Conservation (phyloP, 2,329 filamentous ascomycete genomes). For the Ophiostoma piceae region DNA sequence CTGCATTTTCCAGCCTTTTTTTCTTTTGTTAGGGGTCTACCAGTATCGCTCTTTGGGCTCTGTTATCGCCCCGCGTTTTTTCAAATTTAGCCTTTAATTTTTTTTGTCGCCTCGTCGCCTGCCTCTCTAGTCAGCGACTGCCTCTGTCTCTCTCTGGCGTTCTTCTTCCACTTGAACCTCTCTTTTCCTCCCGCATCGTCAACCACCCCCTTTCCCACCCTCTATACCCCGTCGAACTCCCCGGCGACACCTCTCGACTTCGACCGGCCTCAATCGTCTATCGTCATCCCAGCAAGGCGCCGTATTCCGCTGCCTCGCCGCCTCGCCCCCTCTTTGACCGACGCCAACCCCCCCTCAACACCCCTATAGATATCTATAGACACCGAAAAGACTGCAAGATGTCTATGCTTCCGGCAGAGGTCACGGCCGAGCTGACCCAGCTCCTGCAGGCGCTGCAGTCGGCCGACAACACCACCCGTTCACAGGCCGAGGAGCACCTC, state of each 20-base stretch:
- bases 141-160: not conserved
- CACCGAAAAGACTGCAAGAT: slow-evolving; percentile 48
- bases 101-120: slow-evolving; percentile 9
- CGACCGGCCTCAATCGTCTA: slow-evolving; percentile 7
- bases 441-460: slow-evolving; percentile 85
- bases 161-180: slow-evolving; percentile 1
- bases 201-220: not conserved
- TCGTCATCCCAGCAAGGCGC: not conserved
- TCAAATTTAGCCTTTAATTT: slow-evolving; percentile 13
- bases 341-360: slow-evolving; percentile 17
- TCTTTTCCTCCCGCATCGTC: not conserved
- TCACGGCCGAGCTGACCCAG: slow-evolving; percentile 77
- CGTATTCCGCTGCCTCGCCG: not conserved
- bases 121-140: not conserved
- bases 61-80: slow-evolving; percentile 17
- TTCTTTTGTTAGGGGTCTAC: too few species aligned
- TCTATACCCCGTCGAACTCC: slow-evolving; percentile 14
- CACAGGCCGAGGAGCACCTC: slow-evolving; percentile 83
- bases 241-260: slow-evolving; percentile 7
- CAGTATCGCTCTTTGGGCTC: not conserved
- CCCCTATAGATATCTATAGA: slow-evolving; percentile 2
- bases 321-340: slow-evolving; percentile 10
- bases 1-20: not conserved
- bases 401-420: slow-evolving; percentile 80
- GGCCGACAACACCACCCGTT: slow-evolving; percentile 77